These are phyloP conservation scores for Aureococcus anophagefferens DNA, from an alignment of 108 stramenopile species.

Conservation along the genomic window DNA sequence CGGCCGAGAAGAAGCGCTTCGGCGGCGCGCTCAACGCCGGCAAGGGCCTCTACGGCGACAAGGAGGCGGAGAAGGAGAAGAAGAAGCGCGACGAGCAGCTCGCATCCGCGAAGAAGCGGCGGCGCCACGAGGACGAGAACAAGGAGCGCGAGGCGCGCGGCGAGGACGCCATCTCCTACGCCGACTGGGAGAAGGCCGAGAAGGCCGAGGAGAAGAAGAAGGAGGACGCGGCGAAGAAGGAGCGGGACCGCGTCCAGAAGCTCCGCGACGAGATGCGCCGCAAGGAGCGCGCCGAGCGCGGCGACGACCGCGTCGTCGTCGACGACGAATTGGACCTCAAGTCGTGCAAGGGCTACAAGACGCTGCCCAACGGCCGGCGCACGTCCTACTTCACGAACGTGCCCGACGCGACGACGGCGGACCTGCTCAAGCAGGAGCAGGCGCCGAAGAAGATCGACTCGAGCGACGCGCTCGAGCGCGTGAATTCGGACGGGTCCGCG, in stretches of 20 bases:
- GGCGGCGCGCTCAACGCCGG: too few relatives aligned
- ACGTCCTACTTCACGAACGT: conserved; percentile 89
- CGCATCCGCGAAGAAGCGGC: conserved; percentile 26
- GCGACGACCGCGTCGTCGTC: conserved; percentile 29
- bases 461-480: not conserved
- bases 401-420: conserved; percentile 65
- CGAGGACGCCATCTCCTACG: conserved; percentile 28
- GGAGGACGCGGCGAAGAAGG: conserved; percentile 28
- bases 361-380: conserved; percentile 73
- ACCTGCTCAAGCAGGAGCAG: conserved; percentile 68
- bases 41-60: not conserved
- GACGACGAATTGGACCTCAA: conserved; percentile 61
- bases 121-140: conserved; percentile 42
- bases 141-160: conserved; percentile 31
- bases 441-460: conserved; percentile 68
- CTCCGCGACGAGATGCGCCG: not conserved
- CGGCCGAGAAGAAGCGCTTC: not conserved
- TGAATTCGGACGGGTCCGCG: conserved; percentile 33
- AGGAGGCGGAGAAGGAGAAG: conserved; percentile 64
- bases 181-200: conserved; percentile 22
- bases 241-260: conserved; percentile 26
- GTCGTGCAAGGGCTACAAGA: conserved; percentile 80
- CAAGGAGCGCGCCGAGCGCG: conserved; percentile 6
- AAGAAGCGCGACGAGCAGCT: conserved; percentile 43
- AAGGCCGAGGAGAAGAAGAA: conserved; percentile 46